Evolutionary conservation across 176 grass and related monocot species (phyloP).

Genomic region (Lolium multiflorum): DNA sequence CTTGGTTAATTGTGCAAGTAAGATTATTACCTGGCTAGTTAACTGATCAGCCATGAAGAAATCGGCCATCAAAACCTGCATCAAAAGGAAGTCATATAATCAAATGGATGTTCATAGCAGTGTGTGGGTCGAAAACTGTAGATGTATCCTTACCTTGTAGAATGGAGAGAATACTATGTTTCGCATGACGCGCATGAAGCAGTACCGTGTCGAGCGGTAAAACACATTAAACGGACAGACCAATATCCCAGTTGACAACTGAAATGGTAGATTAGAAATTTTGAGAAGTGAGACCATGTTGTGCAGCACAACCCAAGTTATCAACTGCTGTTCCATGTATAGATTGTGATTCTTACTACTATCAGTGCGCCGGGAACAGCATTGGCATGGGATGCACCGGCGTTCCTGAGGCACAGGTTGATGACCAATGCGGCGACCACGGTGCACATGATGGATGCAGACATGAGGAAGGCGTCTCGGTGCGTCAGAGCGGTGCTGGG

Average conservation of each 20-base stretch:
- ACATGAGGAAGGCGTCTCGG: slow-evolving; percentile 89
- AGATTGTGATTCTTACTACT: slow-evolving; percentile 52
- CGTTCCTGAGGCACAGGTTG: slow-evolving; percentile 74
- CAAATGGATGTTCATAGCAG: neutral
- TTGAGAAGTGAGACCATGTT: too few species aligned
- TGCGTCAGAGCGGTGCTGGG: slow-evolving; percentile 71
- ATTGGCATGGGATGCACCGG: slow-evolving; percentile 55
- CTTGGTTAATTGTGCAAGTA: too few species aligned
- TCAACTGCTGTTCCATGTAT: neutral
- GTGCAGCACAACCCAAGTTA: too few species aligned
- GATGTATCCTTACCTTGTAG: slow-evolving; percentile 64
- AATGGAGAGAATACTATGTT: too few species aligned
- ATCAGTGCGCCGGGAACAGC: slow-evolving; percentile 77
- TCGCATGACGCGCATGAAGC: too few species aligned
- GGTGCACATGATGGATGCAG: slow-evolving; percentile 80
- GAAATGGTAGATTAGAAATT: slow-evolving; percentile 17
- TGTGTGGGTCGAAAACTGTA: neutral
- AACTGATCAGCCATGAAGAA: slow-evolving; percentile 87
- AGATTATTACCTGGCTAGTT: slow-evolving; percentile 44
- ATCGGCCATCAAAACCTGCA: slow-evolving; percentile 93
- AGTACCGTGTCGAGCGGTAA: too few species aligned
- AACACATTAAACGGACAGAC: slow-evolving; percentile 80
- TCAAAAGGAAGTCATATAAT: neutral
- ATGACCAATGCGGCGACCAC: slow-evolving; percentile 66
- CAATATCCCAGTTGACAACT: slow-evolving; percentile 64